Percentiles rank a stretch among this genome's conserved stretches.
These are phyloP conservation scores for Coemansia erecta DNA, from an alignment of 192 early-diverging fungal genomes.

Conservation along the genomic window DNA sequence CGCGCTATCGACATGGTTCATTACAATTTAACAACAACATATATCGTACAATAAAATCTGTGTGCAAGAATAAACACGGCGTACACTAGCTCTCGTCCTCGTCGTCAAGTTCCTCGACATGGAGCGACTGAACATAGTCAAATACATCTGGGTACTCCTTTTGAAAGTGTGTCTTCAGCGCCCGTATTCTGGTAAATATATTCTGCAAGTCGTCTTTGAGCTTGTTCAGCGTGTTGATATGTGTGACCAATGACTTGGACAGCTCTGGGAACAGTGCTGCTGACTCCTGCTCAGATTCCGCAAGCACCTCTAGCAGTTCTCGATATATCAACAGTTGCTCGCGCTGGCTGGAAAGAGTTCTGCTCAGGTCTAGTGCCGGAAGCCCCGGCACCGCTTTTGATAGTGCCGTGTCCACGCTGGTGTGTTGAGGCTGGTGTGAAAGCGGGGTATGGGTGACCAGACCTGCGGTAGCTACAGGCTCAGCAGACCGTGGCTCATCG, in stretches of 20 bases:
- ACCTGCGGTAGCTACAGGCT: too few species aligned
- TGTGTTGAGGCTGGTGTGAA: neutral
- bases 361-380: constrained; percentile 24
- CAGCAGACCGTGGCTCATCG: too few species aligned
- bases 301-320: constrained; percentile 23
- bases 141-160: constrained; percentile 32
- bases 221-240: constrained; percentile 20
- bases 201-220: constrained; percentile 45
- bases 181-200: constrained; percentile 37
- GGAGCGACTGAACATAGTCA: constrained; percentile 46
- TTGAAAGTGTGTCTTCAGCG: constrained; percentile 34
- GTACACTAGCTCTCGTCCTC: constrained; percentile 14
- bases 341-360: constrained; percentile 21
- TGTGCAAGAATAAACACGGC: too few species aligned
- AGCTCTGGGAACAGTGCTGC: constrained; percentile 32
- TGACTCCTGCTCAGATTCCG: constrained; percentile 33
- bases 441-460: neutral
- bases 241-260: constrained; percentile 27
- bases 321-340: constrained; percentile 38
- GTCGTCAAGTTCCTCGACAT: constrained; percentile 39
- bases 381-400: constrained; percentile 24
- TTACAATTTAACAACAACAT: neutral
- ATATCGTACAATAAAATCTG: too few species aligned
- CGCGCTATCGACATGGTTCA: neutral
- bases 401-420: constrained; percentile 5